These are phyloP conservation scores for Xylariomycetidae sp. DNA, from an alignment of 2,329 filamentous ascomycete genomes.

Conservation along the genomic window DNA sequence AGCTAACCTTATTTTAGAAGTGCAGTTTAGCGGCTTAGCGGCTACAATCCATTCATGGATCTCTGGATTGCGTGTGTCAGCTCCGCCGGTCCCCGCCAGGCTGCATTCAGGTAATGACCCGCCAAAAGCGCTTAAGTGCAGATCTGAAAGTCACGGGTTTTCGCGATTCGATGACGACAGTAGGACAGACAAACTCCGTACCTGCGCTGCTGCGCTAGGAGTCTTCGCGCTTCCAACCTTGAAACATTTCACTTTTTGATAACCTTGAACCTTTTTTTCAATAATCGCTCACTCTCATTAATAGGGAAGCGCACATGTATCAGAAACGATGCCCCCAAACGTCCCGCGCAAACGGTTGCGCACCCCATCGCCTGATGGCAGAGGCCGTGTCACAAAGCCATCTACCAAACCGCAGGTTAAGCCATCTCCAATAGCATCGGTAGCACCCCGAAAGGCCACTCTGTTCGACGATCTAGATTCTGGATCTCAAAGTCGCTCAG, in stretches of 20 bases:
- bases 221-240: too few relatives aligned
- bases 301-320: too few relatives aligned
- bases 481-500: constrained; percentile 37
- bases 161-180: background rate
- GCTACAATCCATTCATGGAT: too few relatives aligned
- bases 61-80: background rate
- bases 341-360: constrained; percentile 63
- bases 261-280: too few relatives aligned
- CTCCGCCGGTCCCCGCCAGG: too few relatives aligned
- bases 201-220: too few relatives aligned
- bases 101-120: background rate
- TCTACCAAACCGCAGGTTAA: constrained; percentile 23
- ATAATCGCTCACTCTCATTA: too few relatives aligned
- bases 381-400: constrained; percentile 24
- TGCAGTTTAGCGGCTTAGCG: too few relatives aligned
- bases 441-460: constrained; percentile 46
- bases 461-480: constrained; percentile 60
- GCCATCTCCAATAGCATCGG: constrained; percentile 13
- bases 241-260: too few relatives aligned
- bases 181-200: too few relatives aligned
- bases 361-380: constrained; percentile 37
- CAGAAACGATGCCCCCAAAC: constrained; percentile 67
- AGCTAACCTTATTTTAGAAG: too few relatives aligned
- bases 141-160: background rate
- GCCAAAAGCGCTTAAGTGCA: constrained; percentile 1